These are phyloP conservation scores for Agrocybe praecox DNA, from an alignment of 768 basidiomycete species.

Conservation along the genomic window DNA sequence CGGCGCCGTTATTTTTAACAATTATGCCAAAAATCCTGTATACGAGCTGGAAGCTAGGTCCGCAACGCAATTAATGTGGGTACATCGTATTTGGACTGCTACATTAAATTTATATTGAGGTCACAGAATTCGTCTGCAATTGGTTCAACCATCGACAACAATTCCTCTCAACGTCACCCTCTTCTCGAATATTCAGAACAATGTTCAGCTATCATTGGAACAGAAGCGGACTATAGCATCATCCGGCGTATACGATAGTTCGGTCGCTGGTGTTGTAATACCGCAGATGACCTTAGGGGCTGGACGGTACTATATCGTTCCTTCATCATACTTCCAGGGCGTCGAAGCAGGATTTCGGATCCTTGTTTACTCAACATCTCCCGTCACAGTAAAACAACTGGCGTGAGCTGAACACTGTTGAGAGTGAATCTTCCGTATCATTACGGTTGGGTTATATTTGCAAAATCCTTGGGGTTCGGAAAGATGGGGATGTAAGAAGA, in stretches of 20 bases:
- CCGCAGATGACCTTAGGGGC: slow-evolving; percentile 49
- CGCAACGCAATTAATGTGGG: slow-evolving; percentile 60
- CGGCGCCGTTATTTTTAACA: slow-evolving; percentile 67
- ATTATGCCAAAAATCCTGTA: slow-evolving; percentile 69
- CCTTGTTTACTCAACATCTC: slow-evolving; percentile 55
- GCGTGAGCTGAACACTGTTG: background rate
- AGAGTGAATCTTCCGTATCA: background rate
- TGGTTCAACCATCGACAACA: slow-evolving; percentile 44
- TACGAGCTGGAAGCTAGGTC: slow-evolving; percentile 62
- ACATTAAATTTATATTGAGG: background rate
- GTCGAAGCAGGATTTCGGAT: slow-evolving; percentile 59
- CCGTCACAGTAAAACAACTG: slow-evolving; percentile 20
- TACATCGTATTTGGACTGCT: slow-evolving; percentile 1
- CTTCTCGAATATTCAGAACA: slow-evolving; percentile 35
- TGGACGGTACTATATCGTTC: slow-evolving; percentile 74
- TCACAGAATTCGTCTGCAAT: slow-evolving; percentile 72
- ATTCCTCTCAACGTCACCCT: slow-evolving; percentile 64
- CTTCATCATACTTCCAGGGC: slow-evolving; percentile 72
- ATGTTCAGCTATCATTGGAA: slow-evolving; percentile 15
- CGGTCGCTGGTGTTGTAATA: slow-evolving; percentile 70
- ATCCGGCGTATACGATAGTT: slow-evolving; percentile 82
- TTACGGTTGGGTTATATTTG: no score
- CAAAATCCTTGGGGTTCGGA: slow-evolving; percentile 6
- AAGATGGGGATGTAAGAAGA: slow-evolving; percentile 21
- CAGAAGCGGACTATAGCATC: slow-evolving; percentile 50